Conservation (phyloP, 2,329 filamentous ascomycete species). For the Aureobasidium sp. region DNA sequence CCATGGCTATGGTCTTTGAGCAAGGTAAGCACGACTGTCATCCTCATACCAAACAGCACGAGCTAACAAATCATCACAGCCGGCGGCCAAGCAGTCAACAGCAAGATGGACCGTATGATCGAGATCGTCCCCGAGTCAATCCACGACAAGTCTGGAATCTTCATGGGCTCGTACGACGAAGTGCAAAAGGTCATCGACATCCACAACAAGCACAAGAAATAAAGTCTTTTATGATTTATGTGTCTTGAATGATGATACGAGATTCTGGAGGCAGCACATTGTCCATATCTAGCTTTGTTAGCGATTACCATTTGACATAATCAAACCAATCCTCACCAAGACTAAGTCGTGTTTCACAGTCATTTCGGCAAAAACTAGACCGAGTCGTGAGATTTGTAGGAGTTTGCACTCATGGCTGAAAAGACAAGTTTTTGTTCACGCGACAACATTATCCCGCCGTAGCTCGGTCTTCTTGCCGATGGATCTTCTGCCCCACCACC, state of each 20-base stretch:
- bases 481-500: constrained; percentile 1
- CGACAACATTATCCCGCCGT: neutral
- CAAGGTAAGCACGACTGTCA: constrained; percentile 63
- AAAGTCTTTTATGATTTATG: neutral
- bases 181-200: constrained; percentile 89
- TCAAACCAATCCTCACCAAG: neutral
- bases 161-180: constrained; percentile 90
- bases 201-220: constrained; percentile 51
- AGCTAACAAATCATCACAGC: constrained; percentile 44
- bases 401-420: neutral
- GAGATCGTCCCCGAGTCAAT: constrained; percentile 85
- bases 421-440: neutral
- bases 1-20: constrained; percentile 98
- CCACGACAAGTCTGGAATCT: constrained; percentile 92
- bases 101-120: constrained; percentile 84
- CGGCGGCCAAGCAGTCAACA: constrained; percentile 86
- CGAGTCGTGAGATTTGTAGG: too few species aligned
- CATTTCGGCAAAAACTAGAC: too few species aligned
- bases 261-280: neutral
- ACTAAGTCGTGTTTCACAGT: too few species aligned
- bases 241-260: neutral
- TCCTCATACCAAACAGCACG: neutral
- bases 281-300: constrained; percentile 5
- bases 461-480: constrained; percentile 9
- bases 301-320: neutral